Evolutionary conservation across 768 basidiomycete species (phyloP).

Genomic region (Asterophora lycoperdoides): DNA sequence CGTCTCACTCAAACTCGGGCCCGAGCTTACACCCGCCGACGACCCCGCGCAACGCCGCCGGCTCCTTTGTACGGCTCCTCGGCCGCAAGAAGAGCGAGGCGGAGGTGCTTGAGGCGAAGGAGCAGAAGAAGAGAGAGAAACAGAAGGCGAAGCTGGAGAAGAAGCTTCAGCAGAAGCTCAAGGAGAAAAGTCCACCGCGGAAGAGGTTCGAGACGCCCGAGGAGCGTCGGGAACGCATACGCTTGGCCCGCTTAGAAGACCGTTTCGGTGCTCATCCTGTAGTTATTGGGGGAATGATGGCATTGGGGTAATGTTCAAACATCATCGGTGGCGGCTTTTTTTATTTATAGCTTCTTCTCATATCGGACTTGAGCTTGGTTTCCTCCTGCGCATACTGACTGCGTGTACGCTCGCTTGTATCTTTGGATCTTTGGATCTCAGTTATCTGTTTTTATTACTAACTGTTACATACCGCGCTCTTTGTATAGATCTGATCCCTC

Average conservation of each 20-base stretch:
- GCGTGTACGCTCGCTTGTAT: conserved; percentile 4
- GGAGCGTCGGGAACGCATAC: conserved; percentile 15
- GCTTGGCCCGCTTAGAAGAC: conserved; percentile 10
- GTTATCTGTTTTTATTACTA: conserved; percentile 5
- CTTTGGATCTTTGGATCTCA: conserved; percentile 5
- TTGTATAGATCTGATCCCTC: conserved; percentile 1
- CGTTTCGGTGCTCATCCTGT: conserved; percentile 11
- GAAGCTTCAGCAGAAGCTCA: conserved; percentile 14
- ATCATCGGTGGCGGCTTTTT: background rate
- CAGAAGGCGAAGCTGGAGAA: conserved; percentile 33
- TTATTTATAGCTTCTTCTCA: background rate
- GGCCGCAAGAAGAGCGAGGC: conserved; percentile 16
- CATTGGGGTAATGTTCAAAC: conserved; percentile 6
- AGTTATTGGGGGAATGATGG: conserved; percentile 16
- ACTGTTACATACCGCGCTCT: background rate
- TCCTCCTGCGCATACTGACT: background rate
- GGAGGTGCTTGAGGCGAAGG: conserved; percentile 13
- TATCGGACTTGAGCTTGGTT: background rate
- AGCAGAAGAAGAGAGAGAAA: conserved; percentile 36
- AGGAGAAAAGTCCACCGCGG: conserved; percentile 6
- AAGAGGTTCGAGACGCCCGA: conserved; percentile 12
- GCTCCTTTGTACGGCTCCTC: conserved; percentile 22
- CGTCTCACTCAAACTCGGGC: background rate
- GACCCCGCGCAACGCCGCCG: conserved; percentile 13
- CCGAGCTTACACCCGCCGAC: background rate